Conservation (phyloP, 495 filamentous ascomycete species). For the Neurospora intermedia region DNA sequence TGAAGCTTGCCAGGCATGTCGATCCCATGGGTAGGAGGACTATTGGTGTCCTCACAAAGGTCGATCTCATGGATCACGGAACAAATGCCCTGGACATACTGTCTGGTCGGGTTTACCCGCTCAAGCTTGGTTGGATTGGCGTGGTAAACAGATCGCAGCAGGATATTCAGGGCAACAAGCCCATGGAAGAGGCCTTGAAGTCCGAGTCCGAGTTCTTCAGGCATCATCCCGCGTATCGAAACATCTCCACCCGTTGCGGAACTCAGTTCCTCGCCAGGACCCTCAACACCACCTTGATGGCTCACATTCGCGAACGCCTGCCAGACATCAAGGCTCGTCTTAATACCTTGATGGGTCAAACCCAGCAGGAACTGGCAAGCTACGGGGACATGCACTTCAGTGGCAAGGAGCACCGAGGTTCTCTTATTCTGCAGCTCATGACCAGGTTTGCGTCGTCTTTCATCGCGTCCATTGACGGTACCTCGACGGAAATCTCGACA, state of each 20-base stretch:
- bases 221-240: constrained; percentile 93
- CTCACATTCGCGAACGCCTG: constrained; percentile 87
- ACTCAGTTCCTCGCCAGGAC: constrained; percentile 94
- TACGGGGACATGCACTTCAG: constrained; percentile 98
- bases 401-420: constrained; percentile 92
- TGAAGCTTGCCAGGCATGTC: constrained; percentile 95
- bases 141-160: constrained; percentile 98
- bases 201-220: constrained; percentile 93
- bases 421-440: constrained; percentile 93
- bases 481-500: constrained; percentile 95
- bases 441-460: constrained; percentile 96
- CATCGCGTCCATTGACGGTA: constrained; percentile 97
- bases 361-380: constrained; percentile 94
- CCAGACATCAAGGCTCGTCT: constrained; percentile 97
- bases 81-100: constrained; percentile 97
- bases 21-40: constrained; percentile 91
- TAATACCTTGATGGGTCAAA: constrained; percentile 98
- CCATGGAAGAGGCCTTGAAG: constrained; percentile 77
- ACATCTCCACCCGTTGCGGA: constrained; percentile 87
- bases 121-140: constrained; percentile 97
- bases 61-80: constrained; percentile 98
- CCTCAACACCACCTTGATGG: constrained; percentile 88
- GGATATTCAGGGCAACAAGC: constrained; percentile 93
- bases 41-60: constrained; percentile 93
- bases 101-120: constrained; percentile 87